These are phyloP conservation scores for Sporothrix luriei DNA, from an alignment of 2,329 filamentous ascomycete species.

Conservation along the genomic window DNA sequence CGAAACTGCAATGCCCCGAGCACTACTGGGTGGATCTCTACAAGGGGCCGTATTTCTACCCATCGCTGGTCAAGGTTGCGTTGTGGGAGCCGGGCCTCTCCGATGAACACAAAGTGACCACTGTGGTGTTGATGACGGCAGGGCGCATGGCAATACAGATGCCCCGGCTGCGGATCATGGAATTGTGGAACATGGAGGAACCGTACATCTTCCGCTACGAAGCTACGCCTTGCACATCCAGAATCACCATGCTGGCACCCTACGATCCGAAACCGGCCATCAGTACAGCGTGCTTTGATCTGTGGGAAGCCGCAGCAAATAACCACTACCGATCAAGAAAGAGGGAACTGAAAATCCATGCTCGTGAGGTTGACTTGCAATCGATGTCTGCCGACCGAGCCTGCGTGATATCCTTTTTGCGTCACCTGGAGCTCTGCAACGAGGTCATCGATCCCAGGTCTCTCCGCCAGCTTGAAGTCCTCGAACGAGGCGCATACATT, in stretches of 20 bases:
- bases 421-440: not conserved
- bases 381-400: not conserved
- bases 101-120: not conserved
- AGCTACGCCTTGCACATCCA: not conserved
- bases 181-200: not conserved
- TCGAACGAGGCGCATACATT: not conserved
- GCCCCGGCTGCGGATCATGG: slow-evolving; percentile 5
- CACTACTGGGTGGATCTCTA: not conserved
- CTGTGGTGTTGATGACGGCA: not conserved
- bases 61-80: not conserved
- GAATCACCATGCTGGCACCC: not conserved
- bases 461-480: not conserved
- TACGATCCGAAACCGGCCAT: not conserved
- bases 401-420: not conserved
- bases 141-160: not conserved
- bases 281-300: not conserved
- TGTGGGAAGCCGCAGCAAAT: not conserved
- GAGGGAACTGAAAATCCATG: not conserved
- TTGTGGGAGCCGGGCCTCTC: not conserved
- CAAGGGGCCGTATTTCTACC: not conserved
- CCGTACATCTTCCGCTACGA: slow-evolving; percentile 11
- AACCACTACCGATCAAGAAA: not conserved
- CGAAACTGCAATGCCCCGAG: not conserved
- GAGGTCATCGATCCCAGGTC: slow-evolving; percentile 13
- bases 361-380: not conserved